Conservation (phyloP, 2,329 filamentous ascomycete genomes). For the Sclerotinia borealis region DNA sequence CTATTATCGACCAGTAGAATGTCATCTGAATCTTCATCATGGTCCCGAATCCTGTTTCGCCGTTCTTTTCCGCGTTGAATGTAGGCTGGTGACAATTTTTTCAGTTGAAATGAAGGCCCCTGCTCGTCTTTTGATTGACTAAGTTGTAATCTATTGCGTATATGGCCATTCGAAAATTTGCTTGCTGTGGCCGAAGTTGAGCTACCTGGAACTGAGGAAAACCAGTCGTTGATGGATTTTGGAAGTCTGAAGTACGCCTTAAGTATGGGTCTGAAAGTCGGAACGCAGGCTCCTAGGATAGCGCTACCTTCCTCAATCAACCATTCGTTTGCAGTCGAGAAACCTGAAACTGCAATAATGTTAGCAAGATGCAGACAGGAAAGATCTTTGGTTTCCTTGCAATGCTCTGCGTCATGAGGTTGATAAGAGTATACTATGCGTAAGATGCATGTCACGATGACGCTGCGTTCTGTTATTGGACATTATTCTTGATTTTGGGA, state of each 20-base stretch:
- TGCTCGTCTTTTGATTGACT: background rate
- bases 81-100: background rate
- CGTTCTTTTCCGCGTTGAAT: background rate
- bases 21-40: background rate
- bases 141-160: background rate
- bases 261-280: constrained; percentile 6
- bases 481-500: background rate
- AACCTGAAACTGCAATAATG: background rate
- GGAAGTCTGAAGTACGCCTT: constrained; percentile 1
- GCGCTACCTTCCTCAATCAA: constrained; percentile 8
- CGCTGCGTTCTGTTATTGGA: background rate
- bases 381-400: background rate
- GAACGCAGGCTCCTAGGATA: constrained; percentile 8
- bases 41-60: background rate
- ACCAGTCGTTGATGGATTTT: constrained; percentile 1
- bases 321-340: constrained; percentile 4
- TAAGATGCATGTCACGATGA: constrained; percentile 8
- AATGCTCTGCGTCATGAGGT: background rate
- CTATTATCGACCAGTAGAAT: background rate
- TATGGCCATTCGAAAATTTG: background rate
- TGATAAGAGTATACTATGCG: constrained; percentile 8
- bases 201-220: background rate
- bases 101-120: background rate
- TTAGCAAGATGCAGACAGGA: background rate
- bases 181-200: background rate